Percentiles rank a stretch among this genome's conserved stretches.
Conservation (phyloP, 768 basidiomycete genomes). For the Jaapia argillacea region DNA sequence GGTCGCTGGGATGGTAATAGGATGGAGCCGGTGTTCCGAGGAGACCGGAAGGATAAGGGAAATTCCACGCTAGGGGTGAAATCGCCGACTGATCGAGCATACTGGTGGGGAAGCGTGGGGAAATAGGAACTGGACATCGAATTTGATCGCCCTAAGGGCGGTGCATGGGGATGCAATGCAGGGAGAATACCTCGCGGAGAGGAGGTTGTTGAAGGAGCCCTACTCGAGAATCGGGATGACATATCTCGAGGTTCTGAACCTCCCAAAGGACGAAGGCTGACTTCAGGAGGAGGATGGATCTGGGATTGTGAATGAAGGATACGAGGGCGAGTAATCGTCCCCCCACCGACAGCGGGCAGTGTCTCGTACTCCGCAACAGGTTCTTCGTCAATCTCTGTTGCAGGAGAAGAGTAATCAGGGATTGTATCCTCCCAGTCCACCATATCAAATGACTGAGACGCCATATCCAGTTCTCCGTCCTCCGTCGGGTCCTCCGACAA, state of each 20-base stretch:
- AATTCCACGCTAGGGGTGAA: too few species aligned
- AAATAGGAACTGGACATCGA: neutral
- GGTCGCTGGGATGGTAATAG: slow-evolving; percentile 7
- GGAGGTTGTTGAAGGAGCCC: neutral
- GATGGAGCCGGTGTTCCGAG: neutral
- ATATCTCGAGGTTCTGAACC: too few species aligned
- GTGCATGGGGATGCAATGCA: neutral
- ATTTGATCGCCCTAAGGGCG: too few species aligned
- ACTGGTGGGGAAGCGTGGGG: neutral
- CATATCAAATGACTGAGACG: slow-evolving; percentile 43
- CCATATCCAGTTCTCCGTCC: slow-evolving; percentile 35
- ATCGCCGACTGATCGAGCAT: too few species aligned
- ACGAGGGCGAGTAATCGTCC: slow-evolving; percentile 75
- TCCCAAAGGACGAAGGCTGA: slow-evolving; percentile 7
- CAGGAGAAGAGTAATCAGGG: slow-evolving; percentile 33
- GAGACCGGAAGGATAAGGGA: neutral
- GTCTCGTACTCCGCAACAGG: slow-evolving; percentile 67
- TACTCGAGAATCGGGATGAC: neutral
- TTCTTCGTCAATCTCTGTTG: slow-evolving; percentile 31
- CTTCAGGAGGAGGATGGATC: slow-evolving; percentile 42
- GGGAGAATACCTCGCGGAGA: neutral
- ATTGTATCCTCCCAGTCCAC: slow-evolving; percentile 62
- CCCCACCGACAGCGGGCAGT: slow-evolving; percentile 87
- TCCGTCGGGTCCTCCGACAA: slow-evolving; percentile 56
- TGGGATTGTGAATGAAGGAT: slow-evolving; percentile 80